Percentiles rank a stretch among this genome's conserved stretches.
Evolutionary conservation across 805 yeast species (phyloP).

Genomic region (Nakazawaea peltata): DNA sequence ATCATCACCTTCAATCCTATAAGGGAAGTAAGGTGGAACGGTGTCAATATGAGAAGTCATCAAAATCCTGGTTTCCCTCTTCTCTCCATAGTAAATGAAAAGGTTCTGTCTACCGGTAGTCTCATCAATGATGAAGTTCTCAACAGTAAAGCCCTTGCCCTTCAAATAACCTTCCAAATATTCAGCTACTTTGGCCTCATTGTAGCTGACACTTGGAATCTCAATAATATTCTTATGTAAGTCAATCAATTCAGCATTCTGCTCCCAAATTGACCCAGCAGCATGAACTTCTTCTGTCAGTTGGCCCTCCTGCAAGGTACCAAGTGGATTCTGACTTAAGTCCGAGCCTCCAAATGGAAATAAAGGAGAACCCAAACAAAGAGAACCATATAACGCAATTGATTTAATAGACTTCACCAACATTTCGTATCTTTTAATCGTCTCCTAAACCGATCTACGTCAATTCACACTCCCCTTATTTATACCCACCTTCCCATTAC

Average conservation of each 20-base stretch:
- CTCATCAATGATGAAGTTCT: slow-evolving; percentile 27
- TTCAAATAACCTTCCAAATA: slow-evolving; percentile 31
- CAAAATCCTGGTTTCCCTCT: slow-evolving; percentile 38
- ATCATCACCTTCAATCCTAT: slow-evolving; percentile 34
- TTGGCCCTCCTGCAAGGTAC: too few species aligned
- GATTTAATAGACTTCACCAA: too few species aligned
- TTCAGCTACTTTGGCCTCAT: slow-evolving; percentile 28
- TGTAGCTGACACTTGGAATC: slow-evolving; percentile 25
- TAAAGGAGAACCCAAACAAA: too few species aligned
- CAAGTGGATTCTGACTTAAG: too few species aligned
- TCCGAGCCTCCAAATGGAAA: too few species aligned
- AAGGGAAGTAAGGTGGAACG: slow-evolving; percentile 59
- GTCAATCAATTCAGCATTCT: slow-evolving; percentile 13
- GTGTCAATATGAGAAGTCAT: slow-evolving; percentile 66
- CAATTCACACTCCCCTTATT: too few species aligned
- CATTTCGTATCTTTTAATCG: too few species aligned
- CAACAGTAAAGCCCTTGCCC: slow-evolving; percentile 43
- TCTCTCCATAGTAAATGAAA: slow-evolving; percentile 45
- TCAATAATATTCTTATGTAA: slow-evolving; percentile 28
- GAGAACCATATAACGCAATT: too few species aligned
- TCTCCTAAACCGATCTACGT: too few species aligned
- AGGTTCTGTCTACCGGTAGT: slow-evolving; percentile 35
- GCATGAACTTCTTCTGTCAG: too few species aligned
- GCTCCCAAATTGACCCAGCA: slow-evolving; percentile 1
- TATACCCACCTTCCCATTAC: too few species aligned